phyloP scores from a whole-genome alignment of 2,329 filamentous ascomycete species.

The Ophiobolus disseminans region DNA sequence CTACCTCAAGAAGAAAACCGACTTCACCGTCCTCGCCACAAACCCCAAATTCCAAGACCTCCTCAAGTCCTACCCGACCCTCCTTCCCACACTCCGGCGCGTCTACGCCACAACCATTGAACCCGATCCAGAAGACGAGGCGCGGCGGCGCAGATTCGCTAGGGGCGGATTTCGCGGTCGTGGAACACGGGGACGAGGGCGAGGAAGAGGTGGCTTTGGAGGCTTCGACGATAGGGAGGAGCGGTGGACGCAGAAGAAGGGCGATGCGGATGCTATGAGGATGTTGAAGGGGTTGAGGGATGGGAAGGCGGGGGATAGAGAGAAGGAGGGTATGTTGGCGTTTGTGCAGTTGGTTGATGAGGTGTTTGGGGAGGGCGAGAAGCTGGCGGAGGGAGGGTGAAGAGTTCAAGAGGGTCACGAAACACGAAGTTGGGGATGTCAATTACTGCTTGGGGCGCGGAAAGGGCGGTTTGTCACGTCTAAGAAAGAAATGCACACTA shows the following conservation, averaged over 20 bases:
- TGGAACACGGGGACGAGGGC: conserved; percentile 21
- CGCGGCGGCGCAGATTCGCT: conserved; percentile 17
- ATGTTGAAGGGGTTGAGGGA: conserved; percentile 34
- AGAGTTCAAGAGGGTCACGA: not conserved
- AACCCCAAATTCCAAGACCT: conserved; percentile 35
- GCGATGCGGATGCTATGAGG: conserved; percentile 39
- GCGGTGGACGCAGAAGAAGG: conserved; percentile 41
- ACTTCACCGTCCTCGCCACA: conserved; percentile 42
- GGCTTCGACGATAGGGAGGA: conserved; percentile 16
- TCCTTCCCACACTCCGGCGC: conserved; percentile 37
- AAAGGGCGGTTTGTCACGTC: too few species aligned
- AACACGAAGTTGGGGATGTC: not conserved
- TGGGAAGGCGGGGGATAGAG: conserved; percentile 36
- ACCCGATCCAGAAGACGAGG: conserved; percentile 36
- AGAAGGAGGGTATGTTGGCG: conserved; percentile 50
- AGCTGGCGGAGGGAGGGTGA: conserved; percentile 8
- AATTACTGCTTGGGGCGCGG: not conserved
- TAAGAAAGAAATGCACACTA: too few species aligned
- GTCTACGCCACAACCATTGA: conserved; percentile 45
- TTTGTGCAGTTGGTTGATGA: conserved; percentile 46
- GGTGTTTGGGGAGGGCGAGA: conserved; percentile 22
- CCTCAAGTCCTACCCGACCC: conserved; percentile 32
- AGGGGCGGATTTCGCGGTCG: conserved; percentile 25
- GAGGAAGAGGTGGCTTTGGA: conserved; percentile 26
- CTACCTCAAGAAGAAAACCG: conserved; percentile 39